Conservation (phyloP, 2,329 filamentous ascomycete species). For the Aspergillus calidoustus region DNA sequence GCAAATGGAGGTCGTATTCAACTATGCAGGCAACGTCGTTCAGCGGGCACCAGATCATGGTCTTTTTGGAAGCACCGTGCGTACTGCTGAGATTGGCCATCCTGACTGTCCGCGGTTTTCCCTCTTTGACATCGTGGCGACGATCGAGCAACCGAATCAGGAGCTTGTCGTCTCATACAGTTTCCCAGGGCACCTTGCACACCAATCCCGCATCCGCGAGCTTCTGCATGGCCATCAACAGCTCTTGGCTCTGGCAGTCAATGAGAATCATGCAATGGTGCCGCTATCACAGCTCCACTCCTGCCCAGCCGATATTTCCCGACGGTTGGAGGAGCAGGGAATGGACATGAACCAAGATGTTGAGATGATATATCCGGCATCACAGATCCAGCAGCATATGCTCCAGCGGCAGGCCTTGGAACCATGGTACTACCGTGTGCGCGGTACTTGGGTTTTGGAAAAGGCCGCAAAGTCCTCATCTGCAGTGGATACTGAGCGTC, state of each 20-base stretch:
- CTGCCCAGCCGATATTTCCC: neutral
- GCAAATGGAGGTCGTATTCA: conserved; percentile 18
- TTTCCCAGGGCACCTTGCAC: neutral
- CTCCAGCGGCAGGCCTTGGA: conserved; percentile 6
- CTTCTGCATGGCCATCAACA: neutral
- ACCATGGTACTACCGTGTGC: conserved; percentile 4
- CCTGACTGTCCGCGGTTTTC: conserved; percentile 12
- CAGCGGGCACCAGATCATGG: neutral
- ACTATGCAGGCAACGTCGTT: conserved; percentile 16
- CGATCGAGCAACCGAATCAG: neutral
- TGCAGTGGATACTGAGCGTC: conserved; percentile 1
- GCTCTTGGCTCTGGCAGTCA: neutral
- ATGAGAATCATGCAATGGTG: neutral
- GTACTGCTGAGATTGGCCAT: conserved; percentile 1
- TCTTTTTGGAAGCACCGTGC: neutral
- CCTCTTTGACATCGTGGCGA: conserved; percentile 9
- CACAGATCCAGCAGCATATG: conserved; percentile 11
- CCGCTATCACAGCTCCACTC: neutral
- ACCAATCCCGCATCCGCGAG: conserved; percentile 2
- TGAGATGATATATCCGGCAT: conserved; percentile 8
- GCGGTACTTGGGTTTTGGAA: neutral
- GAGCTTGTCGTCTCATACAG: conserved; percentile 6
- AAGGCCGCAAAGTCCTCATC: neutral
- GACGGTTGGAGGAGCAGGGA: neutral
- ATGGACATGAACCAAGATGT: conserved; percentile 2